Evolutionary conservation across 257 asterid species (phyloP).

Genomic region (Solanum megistacrolobum): DNA sequence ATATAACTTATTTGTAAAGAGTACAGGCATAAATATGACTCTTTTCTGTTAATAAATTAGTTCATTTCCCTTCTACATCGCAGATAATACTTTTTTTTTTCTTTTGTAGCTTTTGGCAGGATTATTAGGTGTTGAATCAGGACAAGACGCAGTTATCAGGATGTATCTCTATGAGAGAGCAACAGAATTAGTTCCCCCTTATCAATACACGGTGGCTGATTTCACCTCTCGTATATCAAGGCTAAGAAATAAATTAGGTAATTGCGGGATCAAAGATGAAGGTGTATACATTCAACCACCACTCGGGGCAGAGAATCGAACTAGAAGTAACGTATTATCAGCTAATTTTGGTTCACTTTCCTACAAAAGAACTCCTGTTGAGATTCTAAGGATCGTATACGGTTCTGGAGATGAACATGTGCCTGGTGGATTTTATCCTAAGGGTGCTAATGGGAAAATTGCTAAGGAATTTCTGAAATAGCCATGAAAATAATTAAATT

Average conservation of each 20-base stretch:
- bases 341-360: slow-evolving; percentile 30
- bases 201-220: slow-evolving; percentile 27
- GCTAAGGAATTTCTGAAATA: slow-evolving; percentile 11
- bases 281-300: slow-evolving; percentile 22
- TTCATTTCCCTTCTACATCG: no score
- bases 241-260: slow-evolving; percentile 27
- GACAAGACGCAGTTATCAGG: slow-evolving; percentile 47
- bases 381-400: slow-evolving; percentile 27
- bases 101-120: slow-evolving; percentile 31
- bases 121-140: slow-evolving; percentile 38
- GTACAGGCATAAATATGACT: no score
- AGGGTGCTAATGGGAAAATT: slow-evolving; percentile 35
- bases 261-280: slow-evolving; percentile 36
- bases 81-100: no score
- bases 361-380: slow-evolving; percentile 22
- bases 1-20: no score
- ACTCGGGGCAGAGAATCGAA: slow-evolving; percentile 29
- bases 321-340: slow-evolving; percentile 30
- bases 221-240: slow-evolving; percentile 30
- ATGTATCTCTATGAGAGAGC: slow-evolving; percentile 26
- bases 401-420: slow-evolving; percentile 21
- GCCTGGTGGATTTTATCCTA: slow-evolving; percentile 37
- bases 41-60: no score
- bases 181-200: slow-evolving; percentile 14
- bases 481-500: background rate